Conservation (phyloP, 2,329 filamentous ascomycete species). For the Domatiomyces globalis region DNA sequence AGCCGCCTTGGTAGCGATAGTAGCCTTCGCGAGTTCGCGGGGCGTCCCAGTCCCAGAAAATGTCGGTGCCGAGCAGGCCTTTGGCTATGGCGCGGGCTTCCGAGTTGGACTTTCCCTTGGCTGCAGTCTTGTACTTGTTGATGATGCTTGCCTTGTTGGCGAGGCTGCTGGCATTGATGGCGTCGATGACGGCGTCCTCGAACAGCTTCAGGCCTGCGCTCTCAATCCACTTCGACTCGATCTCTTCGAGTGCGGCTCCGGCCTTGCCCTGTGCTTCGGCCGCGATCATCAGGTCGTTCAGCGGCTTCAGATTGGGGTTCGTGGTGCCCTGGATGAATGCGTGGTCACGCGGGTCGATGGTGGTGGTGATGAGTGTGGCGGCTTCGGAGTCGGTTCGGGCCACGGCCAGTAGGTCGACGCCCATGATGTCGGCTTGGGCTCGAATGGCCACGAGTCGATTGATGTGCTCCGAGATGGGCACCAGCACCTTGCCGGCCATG, state of each 20-base stretch:
- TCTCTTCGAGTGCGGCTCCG: conserved; percentile 68
- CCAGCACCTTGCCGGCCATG: conserved; percentile 96
- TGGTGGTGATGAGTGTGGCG: conserved; percentile 89
- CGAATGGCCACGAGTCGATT: conserved; percentile 93
- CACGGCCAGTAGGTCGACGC: conserved; percentile 75
- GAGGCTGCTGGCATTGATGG: conserved; percentile 55
- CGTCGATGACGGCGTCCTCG: conserved; percentile 73
- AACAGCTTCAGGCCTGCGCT: conserved; percentile 76
- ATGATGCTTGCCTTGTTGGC: conserved; percentile 56
- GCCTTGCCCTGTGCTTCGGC: conserved; percentile 71
- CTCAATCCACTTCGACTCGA: conserved; percentile 77
- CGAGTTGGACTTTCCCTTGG: conserved; percentile 70
- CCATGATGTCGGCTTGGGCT: conserved; percentile 98
- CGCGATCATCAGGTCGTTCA: conserved; percentile 80
- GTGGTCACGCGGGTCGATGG: conserved; percentile 91
- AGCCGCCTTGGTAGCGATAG: conserved; percentile 85
- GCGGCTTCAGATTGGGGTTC: conserved; percentile 67
- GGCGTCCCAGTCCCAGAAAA: conserved; percentile 93
- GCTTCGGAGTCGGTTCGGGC: conserved; percentile 96
- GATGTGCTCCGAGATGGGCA: conserved; percentile 95
- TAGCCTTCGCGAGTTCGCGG: conserved; percentile 86
- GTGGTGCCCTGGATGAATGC: conserved; percentile 82
- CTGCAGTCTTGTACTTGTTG: conserved; percentile 49
- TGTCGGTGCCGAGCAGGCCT: conserved; percentile 59
- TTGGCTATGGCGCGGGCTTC: conserved; percentile 72